Evolutionary conservation across 1,284 basidiomycete species (phyloP), one percentile per base, ranked within the genome.

Genomic region (Hypsizygus ulmarius): DNA sequence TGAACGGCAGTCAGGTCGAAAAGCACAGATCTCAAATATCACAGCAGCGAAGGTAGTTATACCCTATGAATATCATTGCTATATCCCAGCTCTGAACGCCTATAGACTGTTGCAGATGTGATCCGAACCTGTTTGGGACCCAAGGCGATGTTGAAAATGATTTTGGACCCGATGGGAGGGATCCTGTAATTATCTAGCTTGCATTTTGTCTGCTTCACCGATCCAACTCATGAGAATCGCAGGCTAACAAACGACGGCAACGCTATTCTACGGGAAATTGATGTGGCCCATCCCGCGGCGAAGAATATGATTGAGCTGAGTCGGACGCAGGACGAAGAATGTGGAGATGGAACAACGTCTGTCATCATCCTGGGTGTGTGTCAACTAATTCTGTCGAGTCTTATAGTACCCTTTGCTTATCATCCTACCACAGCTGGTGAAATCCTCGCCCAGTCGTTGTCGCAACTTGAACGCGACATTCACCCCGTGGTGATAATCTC

Each of bases 221-320:
- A 39, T 16, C 36, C 9, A 21, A 27, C 28, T 14, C 18, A 16
- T 45, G 15, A 39, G 50, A 12, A 49, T 34, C 21, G 7, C 21
- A 95, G 92, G 52, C 73, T 98, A 38, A 99, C 96, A 4, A 98
- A 98, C 68, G 96, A 99, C 64, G 96, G 97, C 16, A 97, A 98
- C 62, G 95, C 95, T 8, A 98, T 99, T 57, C 74, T 98, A 33
- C 86, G 96, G 51, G 96, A 99, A 69, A 98, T 98, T 56, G 96
- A 99, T 56, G 95, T 99, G 19, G 93, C 93, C 3, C 96, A 98
- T 62, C 97, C 97, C 0, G 96, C 96, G 19, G 96, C 96, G 28
- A 99, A 98, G 75, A 96, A 95, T 59, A 99, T 99, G 96, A 98
- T 99, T 59, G 96, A 99, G 70, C 82, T 99, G 15, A 90, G 91